A percentile compares a stretch with the other conserved stretches of the same genome.
Evolutionary conservation across 1,284 basidiomycete species (phyloP).

Genomic region (Ceratobasidium sp.): DNA sequence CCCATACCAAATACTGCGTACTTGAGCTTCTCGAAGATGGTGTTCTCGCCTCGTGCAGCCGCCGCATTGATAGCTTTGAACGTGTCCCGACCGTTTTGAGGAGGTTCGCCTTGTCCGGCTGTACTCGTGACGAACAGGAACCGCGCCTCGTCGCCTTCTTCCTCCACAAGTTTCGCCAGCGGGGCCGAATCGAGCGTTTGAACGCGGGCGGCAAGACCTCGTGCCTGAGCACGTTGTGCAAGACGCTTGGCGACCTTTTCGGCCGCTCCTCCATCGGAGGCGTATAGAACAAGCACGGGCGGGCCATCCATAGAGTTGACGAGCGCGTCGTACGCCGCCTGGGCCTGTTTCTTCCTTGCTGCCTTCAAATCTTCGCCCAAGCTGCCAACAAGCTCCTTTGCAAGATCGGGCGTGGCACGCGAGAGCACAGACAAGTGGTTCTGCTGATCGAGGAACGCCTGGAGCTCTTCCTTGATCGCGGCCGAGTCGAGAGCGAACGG

Average conservation of each 20-base stretch:
- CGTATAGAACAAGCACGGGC: conserved; percentile 88
- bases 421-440: conserved; percentile 95
- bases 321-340: conserved; percentile 87
- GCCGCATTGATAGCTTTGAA: conserved; percentile 87
- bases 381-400: conserved; percentile 85
- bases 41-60: conserved; percentile 64
- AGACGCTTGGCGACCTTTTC: conserved; percentile 96
- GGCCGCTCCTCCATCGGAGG: conserved; percentile 93
- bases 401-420: conserved; percentile 81
- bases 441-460: conserved; percentile 94
- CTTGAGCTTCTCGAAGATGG: conserved; percentile 64
- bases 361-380: conserved; percentile 87
- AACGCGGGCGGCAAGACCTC: conserved; percentile 83
- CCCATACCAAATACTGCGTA: conserved; percentile 95
- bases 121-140: conserved; percentile 92
- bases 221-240: conserved; percentile 81
- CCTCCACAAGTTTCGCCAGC: conserved; percentile 75
- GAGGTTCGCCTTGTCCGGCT: conserved; percentile 99
- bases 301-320: conserved; percentile 89
- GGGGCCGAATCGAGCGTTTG: conserved; percentile 81
- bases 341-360: conserved; percentile 84
- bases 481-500: conserved; percentile 95
- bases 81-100: conserved; percentile 93
- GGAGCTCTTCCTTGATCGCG: conserved; percentile 93
- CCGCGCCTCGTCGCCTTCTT: conserved; percentile 71